Conservation (phyloP, 495 filamentous ascomycete genomes). For the Xylaria grammica region DNA sequence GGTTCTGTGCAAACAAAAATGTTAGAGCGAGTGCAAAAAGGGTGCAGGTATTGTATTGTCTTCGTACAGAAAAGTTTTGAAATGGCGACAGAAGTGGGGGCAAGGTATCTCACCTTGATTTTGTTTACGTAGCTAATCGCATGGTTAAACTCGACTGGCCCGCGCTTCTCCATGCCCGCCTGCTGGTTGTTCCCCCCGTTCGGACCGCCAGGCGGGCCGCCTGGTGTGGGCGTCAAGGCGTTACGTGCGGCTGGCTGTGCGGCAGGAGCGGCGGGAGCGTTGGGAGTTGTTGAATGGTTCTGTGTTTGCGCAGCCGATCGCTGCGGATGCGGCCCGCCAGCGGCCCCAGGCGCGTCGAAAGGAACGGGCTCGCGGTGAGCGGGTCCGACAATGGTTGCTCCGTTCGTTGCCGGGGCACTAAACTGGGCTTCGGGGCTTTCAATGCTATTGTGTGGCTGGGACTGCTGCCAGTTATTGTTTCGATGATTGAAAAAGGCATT, state of each 20-base stretch:
- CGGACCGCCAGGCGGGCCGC: slow-evolving; percentile 36
- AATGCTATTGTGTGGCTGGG: slow-evolving; percentile 61
- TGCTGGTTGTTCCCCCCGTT: slow-evolving; percentile 58
- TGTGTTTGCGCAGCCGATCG: slow-evolving; percentile 80
- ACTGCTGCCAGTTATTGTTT: slow-evolving; percentile 54
- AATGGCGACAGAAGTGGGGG: slow-evolving; percentile 27
- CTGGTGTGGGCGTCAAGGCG: slow-evolving; percentile 59
- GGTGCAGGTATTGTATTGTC: slow-evolving; percentile 26
- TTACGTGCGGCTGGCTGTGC: slow-evolving; percentile 43
- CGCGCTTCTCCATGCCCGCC: slow-evolving; percentile 77
- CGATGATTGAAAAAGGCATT: slow-evolving; percentile 46
- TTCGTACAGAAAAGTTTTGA: slow-evolving; percentile 25
- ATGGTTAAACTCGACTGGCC: slow-evolving; percentile 99
- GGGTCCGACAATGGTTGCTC: slow-evolving; percentile 49
- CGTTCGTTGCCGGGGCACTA: slow-evolving; percentile 54
- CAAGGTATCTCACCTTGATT: slow-evolving; percentile 76
- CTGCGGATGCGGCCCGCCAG: slow-evolving; percentile 75
- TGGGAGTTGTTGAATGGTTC: too few relatives aligned
- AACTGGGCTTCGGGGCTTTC: slow-evolving; percentile 61
- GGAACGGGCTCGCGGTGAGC: slow-evolving; percentile 46
- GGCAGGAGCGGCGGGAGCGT: too few relatives aligned
- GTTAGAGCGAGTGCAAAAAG: slow-evolving; percentile 20
- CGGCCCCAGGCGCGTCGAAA: slow-evolving; percentile 57
- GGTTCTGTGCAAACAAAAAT: slow-evolving; percentile 66
- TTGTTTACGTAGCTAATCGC: slow-evolving; percentile 99